Base-by-base conservation (phyloP, 73 alveolate genomes). In the Paramecium sonneborni region DNA sequence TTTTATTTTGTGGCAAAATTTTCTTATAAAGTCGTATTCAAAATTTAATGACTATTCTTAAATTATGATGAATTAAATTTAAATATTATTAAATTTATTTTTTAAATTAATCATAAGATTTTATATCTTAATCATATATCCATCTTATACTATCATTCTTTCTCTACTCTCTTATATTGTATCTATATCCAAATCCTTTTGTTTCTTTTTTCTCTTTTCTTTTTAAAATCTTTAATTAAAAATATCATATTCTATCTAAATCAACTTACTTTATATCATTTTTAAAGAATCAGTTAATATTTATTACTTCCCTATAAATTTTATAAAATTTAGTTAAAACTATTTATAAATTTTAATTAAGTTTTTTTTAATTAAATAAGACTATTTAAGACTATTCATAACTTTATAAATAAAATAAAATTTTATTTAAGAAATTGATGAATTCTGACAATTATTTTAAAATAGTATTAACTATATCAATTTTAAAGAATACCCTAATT, bases 21-120 rank as follows among this genome's bases (percentile, higher is more conserved):
- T 15, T 32, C 68, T 24, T 74, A 39, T 28, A 74, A 34, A 74
- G 58, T 37, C 18, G 6, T 74, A 74, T 28, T 15, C 20, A 74
- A 41, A 79, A 43, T 43, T 43, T 79, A 79, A 46, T 30, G 74
- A 79, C 74, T 79, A 79, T 43, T 23, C 69, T 79, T 79, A 46
- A 26, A 79, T 43, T 18, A 24, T 43, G 3, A 18, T 43, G 4
- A 26, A 12, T n/a, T 20, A 28, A 24, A 44, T 30, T 38, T 1
- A 23, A 30, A 72, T 20, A 21, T 70, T 32, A 9, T 70, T 21
- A 62, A 43, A 0, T 1, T 79, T 43, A 43, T 20, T 20, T n/a
- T 79, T 24, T 79, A 24, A 44, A 41, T 79, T 24, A 67, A 6
- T 67, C 26, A 20, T 21, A 67, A 12, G 6, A 67, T 52, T 18